Evolutionary conservation across 1,139 yeast species (phyloP), one percentile per base, ranked within the genome.

Genomic region (Taphrina deformans): DNA sequence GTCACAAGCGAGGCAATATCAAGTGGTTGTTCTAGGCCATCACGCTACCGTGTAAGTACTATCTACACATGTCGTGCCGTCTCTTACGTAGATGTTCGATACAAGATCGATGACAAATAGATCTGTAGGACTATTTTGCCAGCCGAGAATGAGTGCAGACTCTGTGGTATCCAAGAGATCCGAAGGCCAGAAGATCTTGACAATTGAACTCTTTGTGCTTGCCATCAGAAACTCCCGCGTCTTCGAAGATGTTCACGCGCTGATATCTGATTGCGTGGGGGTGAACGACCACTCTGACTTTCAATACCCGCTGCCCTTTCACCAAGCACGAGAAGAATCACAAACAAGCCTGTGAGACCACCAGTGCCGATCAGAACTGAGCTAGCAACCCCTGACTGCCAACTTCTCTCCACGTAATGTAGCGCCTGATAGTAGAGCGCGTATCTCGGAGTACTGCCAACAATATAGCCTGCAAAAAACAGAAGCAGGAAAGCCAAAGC

Each of bases 231-330:
- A 40, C 73, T 71, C 7, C 73, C 73, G n/a, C 73, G 68, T 14
- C 73, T 70, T 29, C 72, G 67, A 18, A 71, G 67, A 46, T 71
- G 71, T 55, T 71, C 72, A 9, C 70, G 66, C 29, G 73, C 73
- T 1, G 70, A 65, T 48, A 70, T 65, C n/a, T 41, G 16, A 10
- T 51, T 55, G 7, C 48, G 18, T 23, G 27, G 40, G 10, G 21
- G 31, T 12, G 29, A 18, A 7, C 44, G 38, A 24, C 55, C 55
- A n/a, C 53, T 40, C 27, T 23, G 24, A 14, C 51, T 40, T 45
- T 65, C 67, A 14, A 59, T 16, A 3, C 50, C 41, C 16, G 63
- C 63, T 24, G 55, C 56, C 45, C 29, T 48, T 16, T 59, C 63
- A 3, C 48, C 63, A 16, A 40, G 24, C 24, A 59, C 14, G n/a